Evolutionary conservation across 2,329 filamentous ascomycete species (phyloP), one percentile per base, ranked within the genome.

Genomic region (Cladobotryum mycophilum): DNA sequence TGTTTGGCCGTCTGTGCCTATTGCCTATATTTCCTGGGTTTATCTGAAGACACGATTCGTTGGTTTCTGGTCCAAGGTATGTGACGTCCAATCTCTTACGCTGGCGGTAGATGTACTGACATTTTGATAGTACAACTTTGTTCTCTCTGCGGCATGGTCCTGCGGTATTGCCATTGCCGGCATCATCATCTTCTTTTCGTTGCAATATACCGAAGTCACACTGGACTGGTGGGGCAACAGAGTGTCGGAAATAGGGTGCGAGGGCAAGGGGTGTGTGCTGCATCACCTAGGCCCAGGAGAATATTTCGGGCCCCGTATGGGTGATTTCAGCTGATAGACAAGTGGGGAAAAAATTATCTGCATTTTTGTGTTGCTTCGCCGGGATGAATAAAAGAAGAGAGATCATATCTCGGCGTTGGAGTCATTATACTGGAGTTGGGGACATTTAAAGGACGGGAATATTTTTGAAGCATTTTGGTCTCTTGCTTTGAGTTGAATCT

Each of bases 171-270:
- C 76, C 48, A 71, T 80, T 43, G 64, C 75, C 0, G 76, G 67
- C 47, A 71, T 80, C 54, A 64, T 80, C 56, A 76, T 80, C 54
- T 78, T 80, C 67, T 80, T 80, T 57, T 67, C 70, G 13, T 61
- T 79, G 14, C 70, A 76, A 55, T 75, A 70, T 56, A 67, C 68
- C n/a, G 66, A 66, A 5, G 62, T 69, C 4, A 60, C 68, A 20
- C 58, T 78, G 41, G 55, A 70, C 8, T 78, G 75, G 75, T 78
- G 75, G 75, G 75, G 75, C 34, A 78, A 78, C 56, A 62, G 57
- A 15, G 64, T 71, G 7, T 63, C 68, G 4, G 63, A 66, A 14
- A 55, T 66, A 47, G 73, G 73, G 30, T 74, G 72, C 38, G 73
- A 76, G 56, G 68, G 65, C 49, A 57, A 61, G 14, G 64, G 69